Conservation (phyloP, 1,139 yeast genomes). For the Pichia kudriavzevii region DNA sequence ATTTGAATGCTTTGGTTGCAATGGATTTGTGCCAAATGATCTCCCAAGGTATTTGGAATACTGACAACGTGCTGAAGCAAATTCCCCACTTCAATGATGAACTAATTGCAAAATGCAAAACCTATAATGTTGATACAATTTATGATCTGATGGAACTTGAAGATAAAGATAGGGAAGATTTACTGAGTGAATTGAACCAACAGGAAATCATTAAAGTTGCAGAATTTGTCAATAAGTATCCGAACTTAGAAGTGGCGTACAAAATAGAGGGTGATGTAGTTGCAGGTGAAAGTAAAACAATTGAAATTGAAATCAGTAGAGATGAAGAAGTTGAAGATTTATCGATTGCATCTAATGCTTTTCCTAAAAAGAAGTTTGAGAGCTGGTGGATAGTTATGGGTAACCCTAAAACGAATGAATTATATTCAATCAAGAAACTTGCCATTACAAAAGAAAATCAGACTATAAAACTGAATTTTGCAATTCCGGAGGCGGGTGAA, state of each 20-base stretch:
- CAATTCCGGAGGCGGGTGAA: conserved; percentile 53
- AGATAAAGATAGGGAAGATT: conserved; percentile 61
- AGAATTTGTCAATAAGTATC: conserved; percentile 80
- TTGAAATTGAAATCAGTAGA: conserved; percentile 52
- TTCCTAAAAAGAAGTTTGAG: conserved; percentile 58
- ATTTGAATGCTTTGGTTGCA: conserved; percentile 66
- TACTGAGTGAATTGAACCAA: conserved; percentile 47
- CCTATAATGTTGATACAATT: conserved; percentile 56
- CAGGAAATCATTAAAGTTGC: conserved; percentile 58
- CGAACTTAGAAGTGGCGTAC: conserved; percentile 69
- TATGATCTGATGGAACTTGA: conserved; percentile 84
- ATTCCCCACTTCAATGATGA: conserved; percentile 60
- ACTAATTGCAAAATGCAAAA: conserved; percentile 51
- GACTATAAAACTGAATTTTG: conserved; percentile 45
- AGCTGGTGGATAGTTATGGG: conserved; percentile 89
- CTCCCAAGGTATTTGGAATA: conserved; percentile 80
- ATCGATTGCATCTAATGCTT: conserved; percentile 47
- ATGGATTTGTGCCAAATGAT: conserved; percentile 90
- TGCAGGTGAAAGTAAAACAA: conserved; percentile 39
- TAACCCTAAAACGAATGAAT: conserved; percentile 46
- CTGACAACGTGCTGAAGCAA: conserved; percentile 74
- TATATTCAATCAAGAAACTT: conserved; percentile 70
- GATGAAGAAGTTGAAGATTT: conserved; percentile 64
- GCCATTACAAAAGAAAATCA: conserved; percentile 48
- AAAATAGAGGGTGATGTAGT: conserved; percentile 37